Base-by-base conservation (phyloP, 2,329 filamentous ascomycete genomes). In the Ophiocordyceps australis region DNA sequence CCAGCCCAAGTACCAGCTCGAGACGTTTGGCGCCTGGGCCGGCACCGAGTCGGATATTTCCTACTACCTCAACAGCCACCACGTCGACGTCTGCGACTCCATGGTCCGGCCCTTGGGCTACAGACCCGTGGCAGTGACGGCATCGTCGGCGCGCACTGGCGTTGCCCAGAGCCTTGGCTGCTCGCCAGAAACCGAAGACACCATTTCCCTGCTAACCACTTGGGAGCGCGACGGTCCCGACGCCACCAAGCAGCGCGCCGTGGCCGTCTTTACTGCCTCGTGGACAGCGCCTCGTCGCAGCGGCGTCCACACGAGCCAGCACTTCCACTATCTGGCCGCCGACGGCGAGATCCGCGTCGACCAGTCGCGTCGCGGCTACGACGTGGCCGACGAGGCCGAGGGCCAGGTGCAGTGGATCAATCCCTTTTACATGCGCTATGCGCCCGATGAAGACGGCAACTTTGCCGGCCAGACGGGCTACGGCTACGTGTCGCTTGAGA, bases 11-110 rank as follows among this genome's bases (percentile, higher is more conserved):
- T 81, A 65, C 26, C 83, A 92, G 55, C 67, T 93, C 24, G 79
- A 91, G 60, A 93, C 83, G 1, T 93, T 93, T 71, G 85, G 82
- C 53, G 77, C 82, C 4, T 93, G 83, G 83, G 85, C 85, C 1
- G 85, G 85, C 35, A 72, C 75, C 41, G 83, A 93, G 39, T 85
- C 76, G 17, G 86, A 94, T 50, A 94, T 94, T 41, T 85, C 76
- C 8, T 94, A 94, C 60, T 94, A 94, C 54, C 69, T 94, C 37
- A 94, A 94, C 64, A 82, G 74, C 35, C 85, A 94, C 57, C 86
- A 94, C 57, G 64, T 94, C 40, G 85, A 94, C 52, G 71, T 94
- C 38, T 82, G 77, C 54, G 85, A 92, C 57, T 82, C 74, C 28
- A 92, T 94, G 82, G 80, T 91, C 3, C 70, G 74, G 7, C 57